phyloP scores from a whole-genome alignment of 345 rosid genomes.

The Linum tenue region DNA sequence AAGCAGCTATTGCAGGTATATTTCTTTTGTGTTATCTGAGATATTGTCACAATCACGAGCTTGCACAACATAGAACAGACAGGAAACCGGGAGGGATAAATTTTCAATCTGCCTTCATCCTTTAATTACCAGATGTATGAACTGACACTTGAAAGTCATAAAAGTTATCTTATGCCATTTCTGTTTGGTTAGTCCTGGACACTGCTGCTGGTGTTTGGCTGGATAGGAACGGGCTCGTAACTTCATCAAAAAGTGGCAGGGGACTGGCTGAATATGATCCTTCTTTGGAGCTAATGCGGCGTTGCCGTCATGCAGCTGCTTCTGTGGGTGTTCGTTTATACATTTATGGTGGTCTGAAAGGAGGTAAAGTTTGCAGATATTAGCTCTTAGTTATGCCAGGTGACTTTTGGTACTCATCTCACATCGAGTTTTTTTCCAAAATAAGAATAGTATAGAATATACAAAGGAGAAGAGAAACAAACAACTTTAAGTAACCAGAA shows the following conservation, averaged over 20 bases:
- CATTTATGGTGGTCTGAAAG: constrained; percentile 88
- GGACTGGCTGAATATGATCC: constrained; percentile 65
- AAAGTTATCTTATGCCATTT: not conserved
- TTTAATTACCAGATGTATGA: not conserved
- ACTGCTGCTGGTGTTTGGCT: constrained; percentile 98
- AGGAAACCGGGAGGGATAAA: not conserved
- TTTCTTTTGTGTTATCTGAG: constrained; percentile 3
- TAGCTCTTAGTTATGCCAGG: not conserved
- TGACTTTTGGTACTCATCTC: not conserved
- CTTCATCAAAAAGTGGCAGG: constrained; percentile 53
- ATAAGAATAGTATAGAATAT: no score
- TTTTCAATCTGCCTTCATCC: not conserved
- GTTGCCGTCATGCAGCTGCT: constrained; percentile 95
- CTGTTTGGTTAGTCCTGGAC: constrained; percentile 60
- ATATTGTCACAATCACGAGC: no score
- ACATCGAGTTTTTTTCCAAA: no score
- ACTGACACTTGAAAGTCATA: not conserved
- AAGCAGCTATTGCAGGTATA: constrained; percentile 85
- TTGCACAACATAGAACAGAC: no score
- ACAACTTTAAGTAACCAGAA: no score
- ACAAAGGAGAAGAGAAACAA: no score
- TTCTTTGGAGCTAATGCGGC: constrained; percentile 78
- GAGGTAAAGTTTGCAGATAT: constrained; percentile 44
- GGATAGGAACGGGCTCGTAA: constrained; percentile 88
- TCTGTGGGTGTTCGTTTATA: constrained; percentile 86